A percentile compares a stretch with the other conserved stretches of the same genome.
phyloP scores from a whole-genome alignment of 345 rosid species.

The Luvunga scandens region DNA sequence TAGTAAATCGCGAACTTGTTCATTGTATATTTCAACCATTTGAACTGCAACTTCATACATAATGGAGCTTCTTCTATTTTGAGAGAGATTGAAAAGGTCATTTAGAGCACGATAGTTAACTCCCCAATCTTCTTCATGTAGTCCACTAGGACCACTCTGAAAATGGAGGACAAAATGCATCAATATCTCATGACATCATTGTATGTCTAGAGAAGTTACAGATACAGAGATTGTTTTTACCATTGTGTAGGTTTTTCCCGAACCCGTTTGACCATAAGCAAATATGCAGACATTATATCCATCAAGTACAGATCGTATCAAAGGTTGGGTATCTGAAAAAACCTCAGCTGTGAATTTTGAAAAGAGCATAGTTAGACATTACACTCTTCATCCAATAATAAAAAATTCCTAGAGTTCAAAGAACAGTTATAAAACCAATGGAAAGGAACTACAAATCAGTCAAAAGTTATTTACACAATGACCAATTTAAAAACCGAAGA shows the following conservation, averaged over 20 bases:
- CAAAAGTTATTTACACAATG: background rate
- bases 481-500: background rate
- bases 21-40: conserved; percentile 93
- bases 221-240: conserved; percentile 26
- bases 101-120: conserved; percentile 85
- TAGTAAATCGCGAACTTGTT: conserved; percentile 79
- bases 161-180: conserved; percentile 9
- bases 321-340: conserved; percentile 65
- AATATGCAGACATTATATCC: conserved; percentile 90
- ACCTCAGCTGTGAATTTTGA: conserved; percentile 62
- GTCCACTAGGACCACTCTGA: conserved; percentile 68
- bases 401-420: background rate
- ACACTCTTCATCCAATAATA: conserved; percentile 2
- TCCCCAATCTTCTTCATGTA: conserved; percentile 78
- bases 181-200: conserved; percentile 6
- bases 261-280: conserved; percentile 99
- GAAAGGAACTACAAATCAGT: background rate
- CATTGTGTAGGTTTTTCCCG: conserved; percentile 95
- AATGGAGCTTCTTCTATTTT: conserved; percentile 48
- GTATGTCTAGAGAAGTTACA: background rate
- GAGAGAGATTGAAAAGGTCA: conserved; percentile 70
- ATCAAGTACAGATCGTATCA: conserved; percentile 76
- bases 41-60: conserved; percentile 69
- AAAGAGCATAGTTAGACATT: conserved; percentile 16
- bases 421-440: background rate